phyloP scores from a whole-genome alignment of 768 basidiomycete genomes.

The Pleurotus pulmonarius region DNA sequence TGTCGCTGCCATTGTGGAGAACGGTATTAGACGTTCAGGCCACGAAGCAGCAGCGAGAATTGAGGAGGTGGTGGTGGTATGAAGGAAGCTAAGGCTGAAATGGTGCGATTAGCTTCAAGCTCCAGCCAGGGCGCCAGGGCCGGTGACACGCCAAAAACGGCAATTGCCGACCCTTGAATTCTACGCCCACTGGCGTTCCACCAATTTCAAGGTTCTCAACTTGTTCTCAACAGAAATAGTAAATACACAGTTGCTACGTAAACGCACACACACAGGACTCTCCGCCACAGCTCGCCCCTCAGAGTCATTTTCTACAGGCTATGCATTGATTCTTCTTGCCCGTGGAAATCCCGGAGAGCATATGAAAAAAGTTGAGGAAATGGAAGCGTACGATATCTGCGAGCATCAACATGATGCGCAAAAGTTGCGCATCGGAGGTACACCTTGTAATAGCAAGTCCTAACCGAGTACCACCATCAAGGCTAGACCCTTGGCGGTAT shows the following conservation, averaged over 20 bases:
- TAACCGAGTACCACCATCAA: not conserved
- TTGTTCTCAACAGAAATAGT: too few relatives aligned
- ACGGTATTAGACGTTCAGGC: not conserved
- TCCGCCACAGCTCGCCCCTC: not conserved
- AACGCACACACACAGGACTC: not conserved
- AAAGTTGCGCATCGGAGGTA: not conserved
- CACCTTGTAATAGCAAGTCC: not conserved
- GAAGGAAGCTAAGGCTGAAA: not conserved
- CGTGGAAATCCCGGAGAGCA: not conserved
- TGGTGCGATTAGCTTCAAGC: constrained; percentile 1
- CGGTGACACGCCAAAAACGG: not conserved
- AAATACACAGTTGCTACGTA: not conserved
- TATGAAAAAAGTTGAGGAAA: not conserved
- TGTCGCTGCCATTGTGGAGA: constrained; percentile 5
- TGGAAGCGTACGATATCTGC: not conserved
- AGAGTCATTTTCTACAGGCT: not conserved
- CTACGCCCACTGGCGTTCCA: not conserved
- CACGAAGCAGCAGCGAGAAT: not conserved
- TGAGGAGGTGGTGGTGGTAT: not conserved
- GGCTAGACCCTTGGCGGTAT: not conserved
- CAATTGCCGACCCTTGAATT: not conserved
- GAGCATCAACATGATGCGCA: not conserved
- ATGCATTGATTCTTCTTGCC: not conserved
- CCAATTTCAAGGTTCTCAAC: not conserved
- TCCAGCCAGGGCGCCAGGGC: not conserved